Evolutionary conservation across 306 rosid species (phyloP).

Genomic region (Oxytropis ochrocephala): DNA sequence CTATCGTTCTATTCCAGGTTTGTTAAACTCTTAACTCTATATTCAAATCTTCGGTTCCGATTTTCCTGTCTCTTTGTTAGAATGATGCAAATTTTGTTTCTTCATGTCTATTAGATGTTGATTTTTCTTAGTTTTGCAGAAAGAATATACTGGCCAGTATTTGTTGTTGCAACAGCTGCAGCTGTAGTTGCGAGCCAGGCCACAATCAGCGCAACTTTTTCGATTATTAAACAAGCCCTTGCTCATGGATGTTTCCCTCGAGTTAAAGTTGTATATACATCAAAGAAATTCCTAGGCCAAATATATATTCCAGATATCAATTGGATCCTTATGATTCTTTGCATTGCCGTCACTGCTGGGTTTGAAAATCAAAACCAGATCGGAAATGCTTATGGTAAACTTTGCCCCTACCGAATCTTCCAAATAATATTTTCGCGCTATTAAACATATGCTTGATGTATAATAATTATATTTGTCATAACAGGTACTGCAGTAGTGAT

Average conservation of each 20-base stretch:
- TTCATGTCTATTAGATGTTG: conserved; percentile 22
- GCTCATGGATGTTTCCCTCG: conserved; percentile 95
- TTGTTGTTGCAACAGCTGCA: conserved; percentile 81
- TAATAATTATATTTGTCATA: conserved; percentile 19
- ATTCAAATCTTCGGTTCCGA: background rate
- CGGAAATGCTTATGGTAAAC: conserved; percentile 91
- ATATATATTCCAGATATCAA: conserved; percentile 88
- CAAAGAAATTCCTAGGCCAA: conserved; percentile 70
- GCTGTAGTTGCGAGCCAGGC: conserved; percentile 97
- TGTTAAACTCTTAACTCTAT: conserved; percentile 9
- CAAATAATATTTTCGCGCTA: background rate
- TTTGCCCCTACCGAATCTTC: conserved; percentile 1
- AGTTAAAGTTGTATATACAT: conserved; percentile 88
- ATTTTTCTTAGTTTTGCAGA: conserved; percentile 42
- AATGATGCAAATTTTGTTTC: background rate
- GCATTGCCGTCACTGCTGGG: conserved; percentile 89
- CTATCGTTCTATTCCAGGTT: conserved; percentile 94
- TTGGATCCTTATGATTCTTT: conserved; percentile 93
- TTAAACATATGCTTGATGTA: background rate
- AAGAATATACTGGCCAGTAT: conserved; percentile 81
- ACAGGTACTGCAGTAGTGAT: conserved; percentile 90
- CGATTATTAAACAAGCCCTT: conserved; percentile 90
- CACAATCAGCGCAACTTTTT: conserved; percentile 86
- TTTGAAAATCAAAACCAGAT: conserved; percentile 85
- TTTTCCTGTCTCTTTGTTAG: background rate